Evolutionary conservation across 148 eudicot genomes (phyloP), one percentile per base, ranked within the genome.

Genomic region (Selenicereus undatus): DNA sequence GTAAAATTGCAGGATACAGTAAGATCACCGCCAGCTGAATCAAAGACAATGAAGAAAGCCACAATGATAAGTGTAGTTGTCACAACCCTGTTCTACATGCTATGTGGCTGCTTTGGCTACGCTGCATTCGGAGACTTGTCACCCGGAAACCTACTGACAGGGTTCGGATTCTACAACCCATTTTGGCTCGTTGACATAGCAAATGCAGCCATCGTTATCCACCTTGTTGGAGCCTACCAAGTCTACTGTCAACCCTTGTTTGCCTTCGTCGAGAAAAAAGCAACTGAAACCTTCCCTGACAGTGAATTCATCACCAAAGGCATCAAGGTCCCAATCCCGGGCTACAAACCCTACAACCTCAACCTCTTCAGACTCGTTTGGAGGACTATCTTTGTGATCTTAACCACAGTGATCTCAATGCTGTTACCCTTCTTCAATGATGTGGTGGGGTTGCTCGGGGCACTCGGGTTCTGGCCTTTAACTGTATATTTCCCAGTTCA

Each of bases 111-210:
- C 75, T 84, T 86, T 22, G 92, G 92, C 11, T 89, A 89, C 51
- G 92, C 92, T 3, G 90, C 92, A 1, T 89, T 89, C 35, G 92
- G 92, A 3, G 92, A 89, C 74, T 20, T 62, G 17, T 72, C 92
- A 12, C 89, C 89, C 9, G 89, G 89, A 0, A 89, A 89, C 82
- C 88, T 89, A 69, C 80, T 89, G 24, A 89, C 92, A 10, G 92
- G 92, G 24, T 89, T 88, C 60, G 92, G 92, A 0, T 89, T 89
- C 89, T 88, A 88, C 85, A 89, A 89, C 85, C 92, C 92, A 2
- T 89, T 80, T 79, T 89, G 92, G 92, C 87, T 89, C 4, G 86
- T 89, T 22, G 89, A 89, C 74, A 89, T 89, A 18, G 92, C 92
- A 29, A 89, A 89, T 62, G 83, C 82, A 11, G 92, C 92, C 69